Conservation (phyloP, 139 green algal species). For the Chloropicon primus region DNA sequence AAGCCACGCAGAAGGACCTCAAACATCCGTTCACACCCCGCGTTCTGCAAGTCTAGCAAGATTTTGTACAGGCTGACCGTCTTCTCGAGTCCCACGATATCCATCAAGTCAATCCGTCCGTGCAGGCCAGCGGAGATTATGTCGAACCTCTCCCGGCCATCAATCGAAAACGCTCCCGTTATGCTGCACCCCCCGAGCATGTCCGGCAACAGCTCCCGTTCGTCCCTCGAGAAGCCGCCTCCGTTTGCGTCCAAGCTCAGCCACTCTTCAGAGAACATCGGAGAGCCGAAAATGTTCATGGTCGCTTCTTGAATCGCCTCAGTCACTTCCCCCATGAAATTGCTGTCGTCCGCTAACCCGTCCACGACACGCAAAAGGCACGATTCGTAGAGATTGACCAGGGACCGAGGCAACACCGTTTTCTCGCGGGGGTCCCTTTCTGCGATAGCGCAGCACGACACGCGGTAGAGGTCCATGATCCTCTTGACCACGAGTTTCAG, state of each 20-base stretch:
- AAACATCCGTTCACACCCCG: too few species aligned
- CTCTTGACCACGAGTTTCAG: neutral
- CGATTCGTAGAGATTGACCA: neutral
- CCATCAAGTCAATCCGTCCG: neutral
- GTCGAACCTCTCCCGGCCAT: neutral
- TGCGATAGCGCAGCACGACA: neutral
- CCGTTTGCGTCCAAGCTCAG: neutral
- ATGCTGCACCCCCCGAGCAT: too few species aligned
- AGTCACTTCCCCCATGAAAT: neutral
- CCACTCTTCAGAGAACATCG: neutral
- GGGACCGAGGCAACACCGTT: neutral
- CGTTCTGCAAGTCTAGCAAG: neutral
- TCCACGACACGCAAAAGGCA: neutral
- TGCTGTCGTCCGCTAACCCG: neutral
- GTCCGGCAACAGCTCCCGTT: too few species aligned
- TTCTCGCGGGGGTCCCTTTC: neutral
- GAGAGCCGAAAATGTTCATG: neutral
- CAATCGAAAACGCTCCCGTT: too few species aligned
- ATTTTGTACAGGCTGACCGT: neutral
- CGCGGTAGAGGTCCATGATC: neutral
- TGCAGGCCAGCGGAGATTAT: too few species aligned
- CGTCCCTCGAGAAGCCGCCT: neutral
- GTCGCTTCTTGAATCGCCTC: neutral
- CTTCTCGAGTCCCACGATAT: neutral
- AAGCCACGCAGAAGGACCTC: too few species aligned